phyloP scores from a whole-genome alignment of 192 early-diverging fungal genomes.

The Mortierella antarctica region DNA sequence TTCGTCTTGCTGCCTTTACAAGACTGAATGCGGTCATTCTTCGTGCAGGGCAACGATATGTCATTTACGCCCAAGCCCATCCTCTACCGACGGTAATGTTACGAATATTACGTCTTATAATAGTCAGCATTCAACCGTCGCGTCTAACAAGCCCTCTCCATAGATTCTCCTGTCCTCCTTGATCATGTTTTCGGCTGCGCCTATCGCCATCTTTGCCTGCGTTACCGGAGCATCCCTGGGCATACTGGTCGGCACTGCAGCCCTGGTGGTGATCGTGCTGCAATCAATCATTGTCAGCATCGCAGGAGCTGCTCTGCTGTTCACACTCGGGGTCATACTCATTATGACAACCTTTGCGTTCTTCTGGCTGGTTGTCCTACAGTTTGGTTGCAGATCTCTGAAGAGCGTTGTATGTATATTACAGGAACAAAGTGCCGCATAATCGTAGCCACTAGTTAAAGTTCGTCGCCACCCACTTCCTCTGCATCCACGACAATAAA shows the following conservation, averaged over 20 bases:
- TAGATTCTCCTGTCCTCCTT: constrained; percentile 26
- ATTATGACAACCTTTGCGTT: constrained; percentile 28
- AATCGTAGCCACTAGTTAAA: background rate
- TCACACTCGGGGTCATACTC: constrained; percentile 33
- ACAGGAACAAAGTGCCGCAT: constrained; percentile 1
- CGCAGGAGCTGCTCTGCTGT: constrained; percentile 24
- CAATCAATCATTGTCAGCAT: constrained; percentile 39
- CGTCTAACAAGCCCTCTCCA: background rate
- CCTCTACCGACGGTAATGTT: constrained; percentile 30
- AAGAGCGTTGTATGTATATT: background rate
- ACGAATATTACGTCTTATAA: background rate
- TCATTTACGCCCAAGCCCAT: constrained; percentile 1
- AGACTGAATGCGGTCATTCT: constrained; percentile 13
- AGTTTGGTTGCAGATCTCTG: constrained; percentile 16
- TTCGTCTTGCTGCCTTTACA: background rate
- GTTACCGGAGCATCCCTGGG: constrained; percentile 34
- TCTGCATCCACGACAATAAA: constrained; percentile 16
- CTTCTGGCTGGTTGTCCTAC: constrained; percentile 24
- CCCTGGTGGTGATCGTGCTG: constrained; percentile 19
- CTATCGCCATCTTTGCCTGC: constrained; percentile 30
- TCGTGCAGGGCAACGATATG: constrained; percentile 10
- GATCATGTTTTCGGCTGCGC: constrained; percentile 25
- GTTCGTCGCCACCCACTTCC: constrained; percentile 1
- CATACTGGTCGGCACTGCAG: constrained; percentile 15
- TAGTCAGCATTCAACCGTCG: background rate